Conservation (phyloP, 148 eudicot species). For the Limonium bicolor region DNA sequence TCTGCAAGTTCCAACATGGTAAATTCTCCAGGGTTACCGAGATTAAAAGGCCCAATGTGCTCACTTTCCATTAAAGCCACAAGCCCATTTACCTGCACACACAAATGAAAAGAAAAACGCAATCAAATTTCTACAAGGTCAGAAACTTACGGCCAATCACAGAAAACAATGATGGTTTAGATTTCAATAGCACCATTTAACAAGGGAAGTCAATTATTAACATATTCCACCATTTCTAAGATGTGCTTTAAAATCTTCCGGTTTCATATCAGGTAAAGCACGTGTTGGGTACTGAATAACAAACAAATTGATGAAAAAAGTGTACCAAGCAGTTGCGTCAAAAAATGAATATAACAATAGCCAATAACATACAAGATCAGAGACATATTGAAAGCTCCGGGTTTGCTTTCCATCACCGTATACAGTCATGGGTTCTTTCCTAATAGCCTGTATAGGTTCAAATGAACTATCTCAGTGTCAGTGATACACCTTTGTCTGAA, state of each 20-base stretch:
- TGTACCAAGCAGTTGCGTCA: background rate
- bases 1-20: constrained; percentile 91
- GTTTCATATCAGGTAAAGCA: background rate
- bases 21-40: constrained; percentile 90
- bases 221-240: background rate
- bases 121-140: background rate
- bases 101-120: background rate
- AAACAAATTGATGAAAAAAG: background rate
- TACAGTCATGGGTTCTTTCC: constrained; percentile 78
- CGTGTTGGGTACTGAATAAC: background rate
- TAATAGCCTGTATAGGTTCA: constrained; percentile 49
- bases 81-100: constrained; percentile 64
- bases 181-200: background rate
- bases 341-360: background rate
- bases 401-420: constrained; percentile 91
- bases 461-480: background rate
- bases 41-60: constrained; percentile 76
- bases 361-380: constrained; percentile 56
- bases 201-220: background rate
- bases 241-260: background rate
- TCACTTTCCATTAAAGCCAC: constrained; percentile 87
- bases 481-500: background rate
- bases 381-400: constrained; percentile 79
- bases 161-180: background rate
- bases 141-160: background rate